Evolutionary conservation across 345 rosid genomes (phyloP).

Genomic region (Lagerstroemia speciosa): DNA sequence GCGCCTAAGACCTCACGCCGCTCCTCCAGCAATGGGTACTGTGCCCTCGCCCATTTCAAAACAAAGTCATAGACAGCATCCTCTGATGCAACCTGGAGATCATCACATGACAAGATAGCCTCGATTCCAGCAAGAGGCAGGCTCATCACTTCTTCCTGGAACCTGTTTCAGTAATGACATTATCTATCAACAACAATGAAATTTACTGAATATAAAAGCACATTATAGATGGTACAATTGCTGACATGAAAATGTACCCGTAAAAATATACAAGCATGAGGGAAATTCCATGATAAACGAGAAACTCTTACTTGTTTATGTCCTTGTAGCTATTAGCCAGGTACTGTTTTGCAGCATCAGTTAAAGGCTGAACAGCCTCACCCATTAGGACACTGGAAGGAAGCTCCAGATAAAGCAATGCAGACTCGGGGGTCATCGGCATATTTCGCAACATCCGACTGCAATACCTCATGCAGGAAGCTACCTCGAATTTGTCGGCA

Average conservation of each 20-base stretch:
- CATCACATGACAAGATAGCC: slow-evolving; percentile 83
- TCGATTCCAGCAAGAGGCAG: slow-evolving; percentile 91
- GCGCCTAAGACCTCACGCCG: slow-evolving; percentile 75
- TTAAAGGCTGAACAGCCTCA: slow-evolving; percentile 93
- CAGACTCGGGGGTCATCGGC: slow-evolving; percentile 92
- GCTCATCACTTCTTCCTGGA: slow-evolving; percentile 81
- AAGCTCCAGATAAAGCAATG: slow-evolving; percentile 93
- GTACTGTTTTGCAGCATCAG: slow-evolving; percentile 93
- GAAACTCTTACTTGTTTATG: slow-evolving; percentile 59
- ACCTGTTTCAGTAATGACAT: slow-evolving; percentile 33
- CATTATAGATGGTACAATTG: background rate
- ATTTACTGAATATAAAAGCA: background rate
- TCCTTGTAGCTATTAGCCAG: slow-evolving; percentile 87
- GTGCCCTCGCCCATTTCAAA: slow-evolving; percentile 79
- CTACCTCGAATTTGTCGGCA: slow-evolving; percentile 99
- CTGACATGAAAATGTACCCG: background rate
- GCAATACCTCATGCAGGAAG: slow-evolving; percentile 97
- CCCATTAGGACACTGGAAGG: slow-evolving; percentile 95
- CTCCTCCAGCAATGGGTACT: slow-evolving; percentile 59
- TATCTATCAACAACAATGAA: background rate
- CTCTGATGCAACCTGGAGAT: slow-evolving; percentile 94
- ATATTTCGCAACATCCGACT: slow-evolving; percentile 64
- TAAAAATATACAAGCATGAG: background rate
- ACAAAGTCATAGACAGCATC: slow-evolving; percentile 95
- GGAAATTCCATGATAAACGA: background rate